Base-by-base conservation (phyloP, 2,329 filamentous ascomycete species). In the Aspergillus pseudonomiae region DNA sequence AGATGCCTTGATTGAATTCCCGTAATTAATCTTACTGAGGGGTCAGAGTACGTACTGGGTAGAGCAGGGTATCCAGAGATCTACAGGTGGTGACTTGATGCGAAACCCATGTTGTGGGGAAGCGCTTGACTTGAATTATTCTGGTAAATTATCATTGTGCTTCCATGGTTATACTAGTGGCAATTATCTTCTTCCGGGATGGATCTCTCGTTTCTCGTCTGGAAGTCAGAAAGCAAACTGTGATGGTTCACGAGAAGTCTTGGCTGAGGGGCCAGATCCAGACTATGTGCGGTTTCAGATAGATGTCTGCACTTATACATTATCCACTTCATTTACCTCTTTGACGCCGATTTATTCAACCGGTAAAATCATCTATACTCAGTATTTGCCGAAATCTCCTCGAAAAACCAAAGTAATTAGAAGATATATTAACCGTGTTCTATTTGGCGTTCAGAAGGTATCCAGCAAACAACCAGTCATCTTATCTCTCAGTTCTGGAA, bases 61-160 rank as follows among this genome's bases (percentile, higher is more conserved):
- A 52, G 46, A 50, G 6, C n/a, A 50, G 26, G 46, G 26, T 24
- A 30, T 28, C 26, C 14, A 16, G 46, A 30, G 61, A 58, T 63
- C 60, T 63, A 67, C 62, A 60, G 57, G 34, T 24, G 48, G 63
- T 55, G 59, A 41, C 39, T 41, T 6, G 39, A 61, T 48, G 32
- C 63, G 61, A 67, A 66, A 67, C 54, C 48, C 48, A 53, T 57
- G 61, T 32, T 63, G 61, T 68, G 63, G 61, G 65, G 65, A 61
- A 62, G 26, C 32, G 36, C 21, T 52, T 28, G 62, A 60, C 59
- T 59, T 61, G 55, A 64, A 57, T 58, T 30, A 41, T n/a, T 41
- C 39, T 19, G 39, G 28, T 46, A 52, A 21, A 32, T 52, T 52
- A 34, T 32, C 4, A 21, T 19, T n/a, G 14, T n/a, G 9, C 6